These are phyloP conservation scores for Hanseniaspora thailandica DNA, from an alignment of 805 yeast genomes.

Conservation along the genomic window DNA sequence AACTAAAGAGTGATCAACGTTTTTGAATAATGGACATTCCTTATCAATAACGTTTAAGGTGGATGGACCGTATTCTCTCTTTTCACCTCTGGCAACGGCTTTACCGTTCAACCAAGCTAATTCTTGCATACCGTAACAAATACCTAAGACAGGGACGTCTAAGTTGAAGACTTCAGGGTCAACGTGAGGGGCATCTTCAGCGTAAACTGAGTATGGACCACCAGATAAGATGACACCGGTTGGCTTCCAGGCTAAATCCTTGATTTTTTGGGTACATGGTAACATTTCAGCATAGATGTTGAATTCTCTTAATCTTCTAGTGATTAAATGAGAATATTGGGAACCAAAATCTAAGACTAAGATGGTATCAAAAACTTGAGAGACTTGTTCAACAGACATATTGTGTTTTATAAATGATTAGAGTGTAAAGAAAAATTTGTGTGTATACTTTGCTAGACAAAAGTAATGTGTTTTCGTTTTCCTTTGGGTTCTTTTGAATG, in stretches of 20 bases:
- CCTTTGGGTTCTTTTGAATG: constrained; percentile 2
- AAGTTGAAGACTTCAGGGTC: constrained; percentile 86
- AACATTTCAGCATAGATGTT: constrained; percentile 98
- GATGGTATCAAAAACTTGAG: constrained; percentile 88
- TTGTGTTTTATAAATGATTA: neutral
- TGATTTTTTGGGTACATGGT: constrained; percentile 95
- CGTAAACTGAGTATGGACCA: constrained; percentile 96
- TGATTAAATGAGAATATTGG: constrained; percentile 91
- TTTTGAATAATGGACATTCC: constrained; percentile 63
- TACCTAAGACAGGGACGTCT: constrained; percentile 88
- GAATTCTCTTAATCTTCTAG: constrained; percentile 94
- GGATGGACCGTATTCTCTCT: constrained; percentile 97
- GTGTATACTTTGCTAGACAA: neutral
- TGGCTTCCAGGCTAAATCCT: constrained; percentile 87
- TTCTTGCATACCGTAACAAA: constrained; percentile 99
- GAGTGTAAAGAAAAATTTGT: constrained; percentile 2
- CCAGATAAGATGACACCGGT: constrained; percentile 94
- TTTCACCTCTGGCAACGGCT: constrained; percentile 84
- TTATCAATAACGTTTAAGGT: constrained; percentile 63
- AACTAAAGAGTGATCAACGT: constrained; percentile 85
- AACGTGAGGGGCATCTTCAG: constrained; percentile 91
- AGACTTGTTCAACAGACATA: constrained; percentile 42
- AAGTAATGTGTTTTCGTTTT: neutral
- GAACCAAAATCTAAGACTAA: constrained; percentile 96
- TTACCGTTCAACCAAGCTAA: constrained; percentile 95